Base-by-base conservation (phyloP, 176 grass and related monocot genomes). In the Saccharum officinarum region DNA sequence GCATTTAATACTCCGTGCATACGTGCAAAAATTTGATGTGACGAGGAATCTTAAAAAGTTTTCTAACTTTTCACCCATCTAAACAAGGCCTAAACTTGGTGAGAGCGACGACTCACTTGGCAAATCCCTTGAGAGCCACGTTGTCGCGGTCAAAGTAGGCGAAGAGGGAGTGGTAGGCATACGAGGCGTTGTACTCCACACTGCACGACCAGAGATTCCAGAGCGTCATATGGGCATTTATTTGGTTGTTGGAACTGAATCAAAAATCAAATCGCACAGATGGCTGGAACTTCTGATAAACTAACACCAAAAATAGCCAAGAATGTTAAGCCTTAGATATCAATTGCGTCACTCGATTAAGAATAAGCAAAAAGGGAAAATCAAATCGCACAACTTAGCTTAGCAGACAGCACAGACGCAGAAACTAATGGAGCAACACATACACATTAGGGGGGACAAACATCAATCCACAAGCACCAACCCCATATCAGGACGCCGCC, bases 71-170 rank as follows among this genome's bases (percentile, higher is more conserved):
- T n/a, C n/a, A n/a, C n/a, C n/a, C n/a, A n/a, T n/a, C n/a, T n/a
- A n/a, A n/a, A n/a, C n/a, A n/a, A n/a, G n/a, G n/a, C n/a, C n/a
- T n/a, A 62, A 26, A 26, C 1, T 62, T 62, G 59, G 59, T 61
- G 23, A 9, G 9, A 71, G 39, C 1, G 15, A 13, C 45, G 25
- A 46, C 87, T 86, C 87, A 95, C 96, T 95, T 95, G 75, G 96
- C 91, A 38, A 98, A 78, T 8, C 96, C 96, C 75, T 80, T 95
- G 54, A 98, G 89, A 2, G 96, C 91, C 3, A 98, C 93, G 73
- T 98, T 92, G 73, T 98, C 96, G 0, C 96, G 93, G 52, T 98
- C 96, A 1, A 98, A 98, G 86, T 95, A 98, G 37, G 93, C 93
- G 64, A 95, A 98, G 59, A 98, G 87, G 36, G 96, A 87, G 87